These are phyloP conservation scores for Prosopis cineraria DNA, from an alignment of 306 rosid genomes.

Conservation along the genomic window DNA sequence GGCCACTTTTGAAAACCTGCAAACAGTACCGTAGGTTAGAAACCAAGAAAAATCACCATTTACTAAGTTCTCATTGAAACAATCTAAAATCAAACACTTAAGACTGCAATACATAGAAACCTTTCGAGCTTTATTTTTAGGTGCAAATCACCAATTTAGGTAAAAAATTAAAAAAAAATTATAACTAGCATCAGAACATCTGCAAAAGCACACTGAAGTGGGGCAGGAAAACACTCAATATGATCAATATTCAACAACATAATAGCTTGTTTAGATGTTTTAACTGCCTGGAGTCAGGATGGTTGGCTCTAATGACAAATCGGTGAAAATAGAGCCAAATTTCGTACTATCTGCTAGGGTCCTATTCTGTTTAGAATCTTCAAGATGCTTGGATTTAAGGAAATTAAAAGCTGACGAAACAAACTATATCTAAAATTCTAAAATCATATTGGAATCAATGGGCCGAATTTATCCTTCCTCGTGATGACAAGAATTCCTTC, in stretches of 20 bases:
- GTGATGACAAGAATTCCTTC: not conserved
- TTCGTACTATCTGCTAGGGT: not conserved
- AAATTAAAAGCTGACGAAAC: not conserved
- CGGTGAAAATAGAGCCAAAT: not conserved
- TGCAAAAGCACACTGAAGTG: not conserved
- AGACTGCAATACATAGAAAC: not conserved
- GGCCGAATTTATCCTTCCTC: not conserved
- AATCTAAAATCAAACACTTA: not conserved
- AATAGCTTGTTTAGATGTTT: not conserved
- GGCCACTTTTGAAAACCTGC: constrained; percentile 83
- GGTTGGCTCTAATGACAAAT: not conserved
- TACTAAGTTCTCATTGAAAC: not conserved
- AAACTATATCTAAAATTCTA: not conserved
- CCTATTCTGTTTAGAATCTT: not conserved
- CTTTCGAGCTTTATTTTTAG: not conserved
- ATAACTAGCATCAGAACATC: not conserved
- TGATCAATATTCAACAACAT: not conserved
- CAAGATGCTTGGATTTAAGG: not conserved
- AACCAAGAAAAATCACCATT: constrained; percentile 9
- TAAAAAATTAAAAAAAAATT: not conserved
- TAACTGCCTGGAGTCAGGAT: not conserved
- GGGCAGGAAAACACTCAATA: not conserved
- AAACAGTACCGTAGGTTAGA: constrained; percentile 41
- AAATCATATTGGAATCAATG: not conserved
- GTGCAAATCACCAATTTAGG: not conserved